Evolutionary conservation across 345 rosid genomes (phyloP).

Genomic region (Citrus sp.): DNA sequence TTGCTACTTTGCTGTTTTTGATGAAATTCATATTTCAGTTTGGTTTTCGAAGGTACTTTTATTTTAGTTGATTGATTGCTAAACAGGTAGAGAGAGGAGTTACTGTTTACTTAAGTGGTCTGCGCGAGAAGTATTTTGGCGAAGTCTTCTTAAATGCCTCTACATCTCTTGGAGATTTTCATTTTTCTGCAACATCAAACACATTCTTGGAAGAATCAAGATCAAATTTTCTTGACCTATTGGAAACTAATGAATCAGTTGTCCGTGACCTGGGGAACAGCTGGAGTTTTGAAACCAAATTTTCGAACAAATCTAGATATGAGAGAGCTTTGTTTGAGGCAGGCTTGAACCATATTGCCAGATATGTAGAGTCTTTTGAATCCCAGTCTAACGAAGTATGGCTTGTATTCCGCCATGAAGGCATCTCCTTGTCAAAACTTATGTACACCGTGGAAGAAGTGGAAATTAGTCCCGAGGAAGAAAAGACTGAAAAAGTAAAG

Average conservation of each 20-base stretch:
- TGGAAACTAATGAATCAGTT: slow-evolving; percentile 27
- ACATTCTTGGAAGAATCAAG: slow-evolving; percentile 33
- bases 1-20: neutral
- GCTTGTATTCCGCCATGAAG: slow-evolving; percentile 92
- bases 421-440: slow-evolving; percentile 78
- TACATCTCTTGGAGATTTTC: slow-evolving; percentile 39
- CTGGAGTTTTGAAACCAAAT: slow-evolving; percentile 29
- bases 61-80: slow-evolving; percentile 4
- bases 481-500: slow-evolving; percentile 52
- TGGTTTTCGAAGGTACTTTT: neutral
- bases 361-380: slow-evolving; percentile 91
- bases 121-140: slow-evolving; percentile 93
- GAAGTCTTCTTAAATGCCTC: slow-evolving; percentile 78
- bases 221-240: slow-evolving; percentile 19
- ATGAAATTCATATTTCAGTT: neutral
- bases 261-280: slow-evolving; percentile 21
- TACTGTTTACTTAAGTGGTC: slow-evolving; percentile 76
- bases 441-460: slow-evolving; percentile 70
- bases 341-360: slow-evolving; percentile 86
- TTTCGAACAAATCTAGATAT: slow-evolving; percentile 22
- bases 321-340: slow-evolving; percentile 43
- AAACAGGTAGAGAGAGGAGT: slow-evolving; percentile 91
- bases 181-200: slow-evolving; percentile 28
- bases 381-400: slow-evolving; percentile 86
- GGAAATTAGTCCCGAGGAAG: slow-evolving; percentile 33